Evolutionary conservation across 345 rosid genomes (phyloP), one percentile per base, ranked within the genome.

Genomic region (Raphanus sativus): DNA sequence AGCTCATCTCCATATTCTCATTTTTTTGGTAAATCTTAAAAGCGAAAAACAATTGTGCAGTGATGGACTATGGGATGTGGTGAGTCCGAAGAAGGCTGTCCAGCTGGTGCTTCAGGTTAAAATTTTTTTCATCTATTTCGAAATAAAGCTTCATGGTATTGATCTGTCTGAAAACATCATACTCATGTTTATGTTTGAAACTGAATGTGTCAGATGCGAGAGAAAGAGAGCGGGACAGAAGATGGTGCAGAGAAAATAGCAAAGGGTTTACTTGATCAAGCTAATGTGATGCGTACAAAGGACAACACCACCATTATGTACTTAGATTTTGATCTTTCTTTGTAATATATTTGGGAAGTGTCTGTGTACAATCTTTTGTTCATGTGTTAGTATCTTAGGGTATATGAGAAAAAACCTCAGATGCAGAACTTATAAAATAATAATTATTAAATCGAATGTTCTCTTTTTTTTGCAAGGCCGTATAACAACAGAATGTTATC

Each of bases 21-120:
- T 29, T 55, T 38, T 10, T 10, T 38, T 38, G 17, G 2, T 45
- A 16, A 69, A 15, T 10, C 30, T 62, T 4, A 50, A 48, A 42
- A 21, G 16, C 52, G 2, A 15, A 26, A 52, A 29, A 55, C 8
- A 12, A 62, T 32, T 59, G 38, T 83, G 83, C 88, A 93, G 99
- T 74, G 98, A 93, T 71, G 97, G 99, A 38, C 83, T 96, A 62
- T 93, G 99, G 99, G 99, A 93, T 67, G 98, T 91, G 56, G 78
- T 96, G 40, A 83, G 92, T 70, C 30, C 77, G 32, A 88, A 83
- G 81, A 96, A 89, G 81, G 90, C 99, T 64, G 65, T 80, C 78
- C 95, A 91, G 85, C 85, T 96, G 30, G 87, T 83, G 32, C 70
- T 69, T 40, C 88, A 93, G 97, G 99, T 91, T 82, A 71, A 67